Percentiles rank a stretch among this genome's conserved stretches.
These are phyloP conservation scores for Thraustochytrium striatum DNA, from an alignment of 352 stramenopile genomes.

Conservation along the genomic window DNA sequence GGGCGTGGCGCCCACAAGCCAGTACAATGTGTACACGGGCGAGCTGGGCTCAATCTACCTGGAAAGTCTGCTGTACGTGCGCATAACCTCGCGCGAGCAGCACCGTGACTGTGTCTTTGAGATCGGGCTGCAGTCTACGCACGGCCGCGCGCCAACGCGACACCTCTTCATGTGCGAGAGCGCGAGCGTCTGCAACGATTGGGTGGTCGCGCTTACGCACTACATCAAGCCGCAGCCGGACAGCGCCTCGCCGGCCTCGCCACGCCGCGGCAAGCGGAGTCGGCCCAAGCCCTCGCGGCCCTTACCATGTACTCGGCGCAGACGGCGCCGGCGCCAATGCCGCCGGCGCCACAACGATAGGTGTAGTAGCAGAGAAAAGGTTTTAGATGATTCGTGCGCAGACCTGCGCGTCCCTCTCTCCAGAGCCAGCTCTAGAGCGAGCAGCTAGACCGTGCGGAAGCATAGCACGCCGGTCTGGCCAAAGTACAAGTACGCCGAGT, in stretches of 20 bases:
- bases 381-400: too few relatives aligned
- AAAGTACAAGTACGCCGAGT: conserved; percentile 44
- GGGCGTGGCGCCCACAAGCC: background rate
- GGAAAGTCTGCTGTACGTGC: background rate
- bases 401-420: too few relatives aligned
- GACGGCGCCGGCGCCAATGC: too few relatives aligned
- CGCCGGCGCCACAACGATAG: too few relatives aligned
- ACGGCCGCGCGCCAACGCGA: background rate
- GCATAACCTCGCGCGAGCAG: background rate
- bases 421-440: too few relatives aligned
- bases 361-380: too few relatives aligned
- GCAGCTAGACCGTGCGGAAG: conserved; percentile 41
- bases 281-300: too few relatives aligned
- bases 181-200: background rate
- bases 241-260: too few relatives aligned
- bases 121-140: background rate
- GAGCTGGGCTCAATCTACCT: conserved; percentile 26
- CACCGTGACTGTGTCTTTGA: conserved; percentile 4
- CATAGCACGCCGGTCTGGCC: conserved; percentile 36
- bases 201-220: background rate
- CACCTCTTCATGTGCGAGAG: conserved; percentile 24
- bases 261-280: too few relatives aligned
- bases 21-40: conserved; percentile 42
- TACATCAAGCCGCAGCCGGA: background rate
- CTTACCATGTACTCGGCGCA: too few relatives aligned